Evolutionary conservation across 148 eudicot species (phyloP).

Genomic region (Rhododendron ovatum): DNA sequence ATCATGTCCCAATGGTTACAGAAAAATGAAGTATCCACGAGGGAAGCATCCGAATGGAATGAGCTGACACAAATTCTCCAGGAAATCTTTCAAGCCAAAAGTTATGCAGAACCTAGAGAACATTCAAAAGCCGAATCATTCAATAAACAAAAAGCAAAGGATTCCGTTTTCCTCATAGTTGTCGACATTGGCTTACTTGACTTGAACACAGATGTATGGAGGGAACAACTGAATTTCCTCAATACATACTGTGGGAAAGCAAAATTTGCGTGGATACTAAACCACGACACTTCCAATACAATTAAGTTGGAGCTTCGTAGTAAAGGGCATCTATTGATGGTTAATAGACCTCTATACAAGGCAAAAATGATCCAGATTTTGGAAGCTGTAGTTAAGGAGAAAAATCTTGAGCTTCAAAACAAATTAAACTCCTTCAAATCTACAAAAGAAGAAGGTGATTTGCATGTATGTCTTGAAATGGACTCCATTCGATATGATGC

Average conservation of each 20-base stretch:
- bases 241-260: constrained; percentile 43
- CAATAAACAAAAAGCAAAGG: constrained; percentile 12
- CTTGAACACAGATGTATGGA: constrained; percentile 76
- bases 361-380: constrained; percentile 80
- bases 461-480: constrained; percentile 59
- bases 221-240: constrained; percentile 67
- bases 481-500: constrained; percentile 47
- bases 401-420: constrained; percentile 31
- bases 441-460: constrained; percentile 23
- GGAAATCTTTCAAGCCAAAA: constrained; percentile 33
- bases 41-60: constrained; percentile 88
- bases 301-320: constrained; percentile 68
- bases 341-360: constrained; percentile 78
- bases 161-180: constrained; percentile 44
- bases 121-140: constrained; percentile 15
- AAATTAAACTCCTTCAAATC: constrained; percentile 15
- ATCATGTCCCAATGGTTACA: constrained; percentile 66
- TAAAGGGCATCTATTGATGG: constrained; percentile 75
- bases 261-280: constrained; percentile 75
- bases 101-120: constrained; percentile 21
- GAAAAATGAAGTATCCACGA: constrained; percentile 48
- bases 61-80: constrained; percentile 71
- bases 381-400: constrained; percentile 60
- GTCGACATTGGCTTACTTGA: constrained; percentile 72
- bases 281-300: constrained; percentile 68